These are phyloP conservation scores for Didymella exigua DNA, from an alignment of 2,329 filamentous ascomycete species.

Conservation along the genomic window DNA sequence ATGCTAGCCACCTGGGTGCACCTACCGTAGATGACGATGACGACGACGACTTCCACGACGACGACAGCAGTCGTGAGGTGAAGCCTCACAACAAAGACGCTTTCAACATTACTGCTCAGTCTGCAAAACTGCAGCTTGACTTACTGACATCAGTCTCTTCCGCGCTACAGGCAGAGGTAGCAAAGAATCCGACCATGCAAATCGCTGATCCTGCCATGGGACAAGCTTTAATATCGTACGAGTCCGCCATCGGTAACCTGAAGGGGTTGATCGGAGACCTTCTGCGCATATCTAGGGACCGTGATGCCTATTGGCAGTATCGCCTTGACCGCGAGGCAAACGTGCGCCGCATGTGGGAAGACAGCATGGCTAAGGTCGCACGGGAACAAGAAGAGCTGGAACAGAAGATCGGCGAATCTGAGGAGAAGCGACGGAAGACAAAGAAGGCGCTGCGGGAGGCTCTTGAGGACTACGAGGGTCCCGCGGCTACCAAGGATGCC, in stretches of 20 bases:
- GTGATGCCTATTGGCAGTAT: constrained; percentile 97
- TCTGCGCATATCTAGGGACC: constrained; percentile 88
- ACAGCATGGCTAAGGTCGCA: constrained; percentile 95
- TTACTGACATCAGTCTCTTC: constrained; percentile 83
- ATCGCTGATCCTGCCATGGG: constrained; percentile 78
- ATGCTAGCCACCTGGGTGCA: constrained; percentile 57
- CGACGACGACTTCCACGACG: constrained; percentile 79
- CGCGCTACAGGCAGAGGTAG: constrained; percentile 75
- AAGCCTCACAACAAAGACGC: constrained; percentile 83
- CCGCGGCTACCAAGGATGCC: constrained; percentile 21
- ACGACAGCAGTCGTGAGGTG: constrained; percentile 76
- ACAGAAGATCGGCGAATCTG: constrained; percentile 83
- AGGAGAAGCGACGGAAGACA: constrained; percentile 85
- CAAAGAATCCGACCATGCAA: constrained; percentile 70
- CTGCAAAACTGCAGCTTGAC: constrained; percentile 89
- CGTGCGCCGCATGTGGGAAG: constrained; percentile 95
- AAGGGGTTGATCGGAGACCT: constrained; percentile 84
- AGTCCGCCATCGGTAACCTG: constrained; percentile 85
- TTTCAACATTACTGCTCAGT: constrained; percentile 96
- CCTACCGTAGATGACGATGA: constrained; percentile 62
- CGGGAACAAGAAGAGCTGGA: constrained; percentile 92
- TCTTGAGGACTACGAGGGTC: constrained; percentile 62
- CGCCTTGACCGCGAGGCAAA: constrained; percentile 88
- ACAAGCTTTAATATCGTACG: constrained; percentile 83
- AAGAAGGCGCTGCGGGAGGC: constrained; percentile 89